These are phyloP conservation scores for Wickerhamomyces sp. DNA, from an alignment of 1,139 yeast genomes.

Conservation along the genomic window DNA sequence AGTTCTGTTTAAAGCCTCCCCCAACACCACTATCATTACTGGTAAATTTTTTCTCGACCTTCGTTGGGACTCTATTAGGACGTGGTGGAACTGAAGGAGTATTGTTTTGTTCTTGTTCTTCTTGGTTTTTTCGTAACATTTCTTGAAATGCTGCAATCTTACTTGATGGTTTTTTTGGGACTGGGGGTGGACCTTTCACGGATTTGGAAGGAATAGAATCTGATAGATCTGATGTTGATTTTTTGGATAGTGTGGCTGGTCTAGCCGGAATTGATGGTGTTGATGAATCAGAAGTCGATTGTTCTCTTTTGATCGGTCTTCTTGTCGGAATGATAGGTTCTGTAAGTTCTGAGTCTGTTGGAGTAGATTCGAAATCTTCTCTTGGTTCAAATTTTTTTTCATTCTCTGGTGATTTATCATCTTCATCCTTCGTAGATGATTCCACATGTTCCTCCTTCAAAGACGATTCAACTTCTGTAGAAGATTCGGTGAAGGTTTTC, in stretches of 20 bases:
- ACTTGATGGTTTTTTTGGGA: constrained; percentile 71
- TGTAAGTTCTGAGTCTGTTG: no score
- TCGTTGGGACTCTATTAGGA: constrained; percentile 3
- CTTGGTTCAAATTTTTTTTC: no score
- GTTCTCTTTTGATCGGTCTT: no score
- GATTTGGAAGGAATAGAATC: constrained; percentile 2
- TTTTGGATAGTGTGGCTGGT: not conserved
- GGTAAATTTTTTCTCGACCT: constrained; percentile 1
- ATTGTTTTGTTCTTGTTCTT: constrained; percentile 16
- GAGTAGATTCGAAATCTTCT: no score
- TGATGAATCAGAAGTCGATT: not conserved
- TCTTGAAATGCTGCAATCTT: constrained; percentile 78
- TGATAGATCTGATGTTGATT: not conserved
- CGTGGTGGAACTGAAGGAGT: not conserved
- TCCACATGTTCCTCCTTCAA: no score
- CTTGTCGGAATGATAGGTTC: no score
- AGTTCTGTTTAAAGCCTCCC: constrained; percentile 46
- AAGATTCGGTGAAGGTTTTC: no score
- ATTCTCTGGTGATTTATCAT: no score
- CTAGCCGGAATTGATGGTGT: constrained; percentile 3
- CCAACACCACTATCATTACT: not conserved
- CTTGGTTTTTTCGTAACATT: constrained; percentile 49
- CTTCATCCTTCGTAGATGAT: no score
- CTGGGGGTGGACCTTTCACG: constrained; percentile 51
- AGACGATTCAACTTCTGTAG: no score